phyloP scores from a whole-genome alignment of 306 rosid genomes.

The Rosa rugosa region DNA sequence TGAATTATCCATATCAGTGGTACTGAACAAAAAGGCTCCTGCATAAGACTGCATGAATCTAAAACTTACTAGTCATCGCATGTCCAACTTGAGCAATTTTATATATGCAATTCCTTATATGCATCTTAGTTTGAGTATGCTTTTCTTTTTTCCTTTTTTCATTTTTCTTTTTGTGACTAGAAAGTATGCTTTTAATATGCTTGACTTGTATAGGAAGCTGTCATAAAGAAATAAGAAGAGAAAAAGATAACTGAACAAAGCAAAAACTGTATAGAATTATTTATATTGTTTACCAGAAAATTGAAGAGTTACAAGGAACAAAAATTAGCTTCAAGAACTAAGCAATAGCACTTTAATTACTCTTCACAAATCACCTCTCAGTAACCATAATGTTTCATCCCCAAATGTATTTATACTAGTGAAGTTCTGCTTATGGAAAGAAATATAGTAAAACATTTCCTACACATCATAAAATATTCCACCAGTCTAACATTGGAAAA shows the following conservation, averaged over 20 bases:
- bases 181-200: background rate
- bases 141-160: background rate
- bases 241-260: background rate
- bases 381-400: background rate
- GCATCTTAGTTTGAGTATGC: background rate
- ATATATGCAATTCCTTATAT: background rate
- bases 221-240: background rate
- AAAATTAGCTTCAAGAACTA: background rate
- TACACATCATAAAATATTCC: background rate
- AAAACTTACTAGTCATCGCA: slow-evolving; percentile 66
- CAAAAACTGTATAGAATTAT: background rate
- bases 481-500: background rate
- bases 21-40: slow-evolving; percentile 93
- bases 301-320: background rate
- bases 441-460: background rate
- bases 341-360: background rate
- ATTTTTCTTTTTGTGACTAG: background rate
- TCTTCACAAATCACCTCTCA: background rate
- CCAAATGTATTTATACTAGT: background rate
- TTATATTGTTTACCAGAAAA: background rate
- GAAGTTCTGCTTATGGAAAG: background rate
- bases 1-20: slow-evolving; percentile 95
- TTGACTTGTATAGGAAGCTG: background rate
- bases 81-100: slow-evolving; percentile 37
- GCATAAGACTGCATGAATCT: slow-evolving; percentile 99